phyloP scores from a whole-genome alignment of 257 asterid species.

The Solanum chmielewskii region DNA sequence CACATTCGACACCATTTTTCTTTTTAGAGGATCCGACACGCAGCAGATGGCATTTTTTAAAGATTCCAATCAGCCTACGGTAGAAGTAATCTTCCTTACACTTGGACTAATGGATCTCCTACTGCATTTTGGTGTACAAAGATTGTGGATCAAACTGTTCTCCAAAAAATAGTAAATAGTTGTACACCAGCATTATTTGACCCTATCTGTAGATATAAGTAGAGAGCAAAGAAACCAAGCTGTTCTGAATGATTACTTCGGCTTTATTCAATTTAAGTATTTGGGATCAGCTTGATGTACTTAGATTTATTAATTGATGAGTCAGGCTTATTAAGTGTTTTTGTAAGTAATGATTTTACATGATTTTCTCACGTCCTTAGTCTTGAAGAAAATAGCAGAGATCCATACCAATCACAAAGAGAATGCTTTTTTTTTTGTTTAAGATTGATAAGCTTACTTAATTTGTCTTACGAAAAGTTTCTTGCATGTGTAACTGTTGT shows the following conservation, averaged over 20 bases:
- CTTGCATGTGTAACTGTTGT: not conserved
- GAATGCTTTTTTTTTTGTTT: not conserved
- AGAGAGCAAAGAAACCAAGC: not conserved
- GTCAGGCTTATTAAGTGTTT: not conserved
- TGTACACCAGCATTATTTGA: not conserved
- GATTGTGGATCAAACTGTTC: not conserved
- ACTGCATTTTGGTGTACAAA: not conserved
- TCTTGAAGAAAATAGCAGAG: not conserved
- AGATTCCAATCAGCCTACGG: not conserved
- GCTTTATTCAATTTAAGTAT: not conserved
- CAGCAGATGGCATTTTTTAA: not conserved
- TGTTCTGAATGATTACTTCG: not conserved
- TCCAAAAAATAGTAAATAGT: not conserved
- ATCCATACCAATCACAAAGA: not conserved
- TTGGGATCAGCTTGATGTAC: not conserved
- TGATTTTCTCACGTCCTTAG: not conserved
- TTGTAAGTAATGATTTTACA: not conserved
- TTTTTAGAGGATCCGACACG: not conserved
- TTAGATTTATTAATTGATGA: not conserved
- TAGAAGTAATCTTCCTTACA: not conserved
- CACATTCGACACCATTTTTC: not conserved
- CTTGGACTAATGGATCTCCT: not conserved
- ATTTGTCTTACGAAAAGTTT: not conserved
- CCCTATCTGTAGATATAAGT: not conserved
- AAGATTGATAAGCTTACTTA: not conserved